phyloP scores from a whole-genome alignment of 176 grass and related monocot genomes.

The Otatea glauca region DNA sequence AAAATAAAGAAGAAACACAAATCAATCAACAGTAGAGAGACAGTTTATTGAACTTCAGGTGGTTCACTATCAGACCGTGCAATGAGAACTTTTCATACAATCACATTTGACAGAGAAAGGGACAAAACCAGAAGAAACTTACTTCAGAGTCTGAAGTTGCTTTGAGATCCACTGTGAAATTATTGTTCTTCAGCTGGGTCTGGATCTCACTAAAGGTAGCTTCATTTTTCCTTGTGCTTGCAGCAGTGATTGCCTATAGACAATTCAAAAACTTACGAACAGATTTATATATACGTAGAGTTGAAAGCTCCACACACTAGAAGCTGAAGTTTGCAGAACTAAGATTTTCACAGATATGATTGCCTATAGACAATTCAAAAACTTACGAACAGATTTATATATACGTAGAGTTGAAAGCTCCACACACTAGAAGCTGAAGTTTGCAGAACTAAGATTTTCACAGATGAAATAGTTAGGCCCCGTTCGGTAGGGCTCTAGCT shows the following conservation, averaged over 20 bases:
- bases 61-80: too few relatives aligned
- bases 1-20: constrained; percentile 11
- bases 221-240: constrained; percentile 61
- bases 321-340: background rate
- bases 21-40: background rate
- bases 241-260: constrained; percentile 54
- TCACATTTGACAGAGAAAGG: background rate
- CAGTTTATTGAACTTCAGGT: too few relatives aligned
- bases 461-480: background rate
- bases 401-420: background rate
- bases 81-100: too few relatives aligned
- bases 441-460: background rate
- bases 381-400: constrained; percentile 10
- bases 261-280: background rate
- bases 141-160: constrained; percentile 64
- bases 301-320: background rate
- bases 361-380: constrained; percentile 8
- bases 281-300: too few relatives aligned
- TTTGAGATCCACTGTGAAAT: constrained; percentile 57
- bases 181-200: constrained; percentile 64
- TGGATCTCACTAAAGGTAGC: constrained; percentile 61
- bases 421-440: background rate
- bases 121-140: constrained; percentile 22
- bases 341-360: background rate
- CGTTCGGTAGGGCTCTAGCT: too few relatives aligned